These are phyloP conservation scores for Trichoderma atroviride DNA, from an alignment of 2,329 filamentous ascomycete species.

Conservation along the genomic window DNA sequence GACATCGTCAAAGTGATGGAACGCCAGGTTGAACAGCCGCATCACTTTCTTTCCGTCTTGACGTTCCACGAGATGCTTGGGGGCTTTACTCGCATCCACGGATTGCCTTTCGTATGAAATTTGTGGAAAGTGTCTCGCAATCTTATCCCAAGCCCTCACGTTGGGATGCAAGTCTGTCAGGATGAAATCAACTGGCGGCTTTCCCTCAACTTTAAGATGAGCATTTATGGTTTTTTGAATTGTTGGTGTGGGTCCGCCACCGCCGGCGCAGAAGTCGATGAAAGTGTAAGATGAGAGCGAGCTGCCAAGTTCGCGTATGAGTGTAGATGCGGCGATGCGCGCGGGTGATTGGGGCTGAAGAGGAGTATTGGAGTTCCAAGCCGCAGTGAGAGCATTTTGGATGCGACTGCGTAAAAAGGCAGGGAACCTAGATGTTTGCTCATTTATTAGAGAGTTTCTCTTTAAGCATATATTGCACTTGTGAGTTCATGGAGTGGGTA, in stretches of 20 bases:
- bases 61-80: constrained; percentile 49
- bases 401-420: constrained; percentile 64
- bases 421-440: constrained; percentile 50
- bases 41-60: constrained; percentile 57
- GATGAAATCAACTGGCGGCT: constrained; percentile 56
- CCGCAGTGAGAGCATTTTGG: constrained; percentile 62
- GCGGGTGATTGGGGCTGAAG: constrained; percentile 62
- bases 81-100: constrained; percentile 67
- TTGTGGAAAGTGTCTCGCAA: constrained; percentile 55
- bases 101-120: constrained; percentile 61
- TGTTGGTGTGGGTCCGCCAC: constrained; percentile 68
- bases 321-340: constrained; percentile 59
- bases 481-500: not conserved
- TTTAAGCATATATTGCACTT: not conserved
- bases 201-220: constrained; percentile 36
- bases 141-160: constrained; percentile 59
- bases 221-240: constrained; percentile 64
- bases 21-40: constrained; percentile 72
- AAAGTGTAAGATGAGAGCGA: constrained; percentile 60
- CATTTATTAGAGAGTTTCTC: not conserved
- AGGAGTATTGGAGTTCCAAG: constrained; percentile 63
- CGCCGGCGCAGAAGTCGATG: constrained; percentile 77
- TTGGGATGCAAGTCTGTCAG: constrained; percentile 70
- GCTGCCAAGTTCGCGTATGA: constrained; percentile 54
- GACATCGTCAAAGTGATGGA: constrained; percentile 63